A percentile compares a stretch with the other conserved stretches of the same genome.
These are phyloP conservation scores for Eremothecium coryli DNA, from an alignment of 1,139 yeast species.

Conservation along the genomic window DNA sequence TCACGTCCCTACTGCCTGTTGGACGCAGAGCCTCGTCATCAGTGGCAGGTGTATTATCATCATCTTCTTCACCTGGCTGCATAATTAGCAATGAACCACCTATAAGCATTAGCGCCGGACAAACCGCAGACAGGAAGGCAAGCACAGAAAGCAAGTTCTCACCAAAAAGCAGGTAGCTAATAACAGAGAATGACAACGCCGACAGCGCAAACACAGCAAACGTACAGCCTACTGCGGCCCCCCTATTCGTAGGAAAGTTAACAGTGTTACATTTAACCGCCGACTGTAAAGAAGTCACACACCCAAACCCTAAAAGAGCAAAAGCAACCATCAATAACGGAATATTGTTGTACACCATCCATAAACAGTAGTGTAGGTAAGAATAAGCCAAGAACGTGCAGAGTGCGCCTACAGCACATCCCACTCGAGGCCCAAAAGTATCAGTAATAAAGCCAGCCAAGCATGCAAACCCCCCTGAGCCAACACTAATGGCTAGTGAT, in stretches of 20 bases:
- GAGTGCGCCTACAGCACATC: conserved; percentile 47
- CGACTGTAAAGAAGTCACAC: conserved; percentile 54
- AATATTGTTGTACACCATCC: conserved; percentile 26
- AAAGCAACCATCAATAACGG: conserved; percentile 41
- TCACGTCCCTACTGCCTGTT: neutral
- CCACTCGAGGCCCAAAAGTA: conserved; percentile 43
- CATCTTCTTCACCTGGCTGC: conserved; percentile 4
- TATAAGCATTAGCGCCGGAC: conserved; percentile 26
- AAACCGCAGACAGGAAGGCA: conserved; percentile 26
- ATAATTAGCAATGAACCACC: conserved; percentile 25
- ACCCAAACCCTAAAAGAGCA: conserved; percentile 52
- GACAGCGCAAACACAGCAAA: conserved; percentile 50
- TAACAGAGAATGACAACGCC: conserved; percentile 31
- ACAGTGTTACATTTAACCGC: conserved; percentile 61
- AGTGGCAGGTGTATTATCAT: neutral
- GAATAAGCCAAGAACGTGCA: conserved; percentile 36
- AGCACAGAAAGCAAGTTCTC: conserved; percentile 37
- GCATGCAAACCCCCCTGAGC: conserved; percentile 59
- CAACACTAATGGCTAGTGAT: conserved; percentile 52
- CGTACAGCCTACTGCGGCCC: conserved; percentile 59
- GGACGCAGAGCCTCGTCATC: neutral
- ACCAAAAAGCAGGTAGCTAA: conserved; percentile 40
- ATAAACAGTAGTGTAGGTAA: conserved; percentile 31
- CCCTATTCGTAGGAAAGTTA: conserved; percentile 61
- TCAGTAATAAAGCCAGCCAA: conserved; percentile 64